Evolutionary conservation across 2,329 filamentous ascomycete genomes (phyloP).

Genomic region (Cytospora chrysosperma): DNA sequence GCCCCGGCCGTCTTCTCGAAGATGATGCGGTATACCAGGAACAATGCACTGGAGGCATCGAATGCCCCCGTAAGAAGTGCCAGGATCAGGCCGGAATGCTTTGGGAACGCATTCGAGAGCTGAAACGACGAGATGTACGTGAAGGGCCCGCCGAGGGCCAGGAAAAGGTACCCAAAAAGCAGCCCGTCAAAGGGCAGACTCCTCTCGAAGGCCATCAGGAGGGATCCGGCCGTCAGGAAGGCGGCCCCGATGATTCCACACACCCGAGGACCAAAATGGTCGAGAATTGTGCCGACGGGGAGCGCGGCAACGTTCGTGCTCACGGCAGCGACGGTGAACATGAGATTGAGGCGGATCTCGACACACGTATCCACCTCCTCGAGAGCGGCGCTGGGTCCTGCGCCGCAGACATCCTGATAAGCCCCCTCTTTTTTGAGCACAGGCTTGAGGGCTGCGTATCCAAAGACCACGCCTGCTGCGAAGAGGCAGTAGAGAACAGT

Average conservation of each 20-base stretch:
- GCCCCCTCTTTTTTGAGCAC: constrained; percentile 72
- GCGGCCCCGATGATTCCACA: constrained; percentile 70
- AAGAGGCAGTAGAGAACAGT: constrained; percentile 47
- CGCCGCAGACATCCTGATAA: constrained; percentile 62
- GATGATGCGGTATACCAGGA: constrained; percentile 70
- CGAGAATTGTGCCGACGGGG: constrained; percentile 81
- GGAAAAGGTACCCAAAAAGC: constrained; percentile 70
- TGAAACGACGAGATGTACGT: constrained; percentile 83
- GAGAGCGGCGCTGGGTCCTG: constrained; percentile 26
- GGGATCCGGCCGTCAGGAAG: constrained; percentile 67
- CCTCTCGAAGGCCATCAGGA: constrained; percentile 68
- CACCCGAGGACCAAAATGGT: constrained; percentile 75
- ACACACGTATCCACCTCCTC: constrained; percentile 43
- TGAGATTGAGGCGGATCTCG: constrained; percentile 73
- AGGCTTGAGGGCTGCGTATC: constrained; percentile 82
- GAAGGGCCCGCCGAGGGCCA: constrained; percentile 77
- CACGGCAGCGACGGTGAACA: constrained; percentile 89
- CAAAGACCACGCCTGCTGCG: constrained; percentile 77
- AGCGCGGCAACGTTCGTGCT: constrained; percentile 84
- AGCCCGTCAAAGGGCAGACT: constrained; percentile 71
- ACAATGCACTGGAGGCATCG: constrained; percentile 77
- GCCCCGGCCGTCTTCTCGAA: constrained; percentile 53
- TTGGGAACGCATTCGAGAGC: constrained; percentile 79
- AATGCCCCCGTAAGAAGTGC: constrained; percentile 80
- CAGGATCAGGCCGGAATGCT: constrained; percentile 73